phyloP scores from a whole-genome alignment of 345 rosid genomes.

The Nasturtium officinale region DNA sequence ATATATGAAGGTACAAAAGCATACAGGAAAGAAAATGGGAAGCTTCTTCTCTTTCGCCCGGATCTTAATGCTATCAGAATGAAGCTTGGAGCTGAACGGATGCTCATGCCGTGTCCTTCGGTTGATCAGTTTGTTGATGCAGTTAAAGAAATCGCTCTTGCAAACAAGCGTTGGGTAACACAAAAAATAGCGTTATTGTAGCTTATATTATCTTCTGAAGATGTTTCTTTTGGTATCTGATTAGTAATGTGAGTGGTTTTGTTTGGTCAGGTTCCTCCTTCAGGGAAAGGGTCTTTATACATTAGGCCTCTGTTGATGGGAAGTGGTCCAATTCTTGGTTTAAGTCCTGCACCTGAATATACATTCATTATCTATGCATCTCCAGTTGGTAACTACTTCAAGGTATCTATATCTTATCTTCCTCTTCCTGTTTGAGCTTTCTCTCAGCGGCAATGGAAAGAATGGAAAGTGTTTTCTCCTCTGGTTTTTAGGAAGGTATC shows the following conservation, averaged over 20 bases:
- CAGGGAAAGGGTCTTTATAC: constrained; percentile 58
- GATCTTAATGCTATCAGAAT: constrained; percentile 67
- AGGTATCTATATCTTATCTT: constrained; percentile 22
- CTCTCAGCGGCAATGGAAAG: not conserved
- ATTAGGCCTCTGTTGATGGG: constrained; percentile 59
- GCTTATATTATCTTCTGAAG: not conserved
- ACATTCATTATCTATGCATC: constrained; percentile 57
- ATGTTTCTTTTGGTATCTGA: constrained; percentile 21
- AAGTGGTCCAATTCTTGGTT: constrained; percentile 53
- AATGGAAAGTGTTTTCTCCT: constrained; percentile 3
- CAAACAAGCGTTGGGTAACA: constrained; percentile 77
- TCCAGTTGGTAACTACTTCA: constrained; percentile 49
- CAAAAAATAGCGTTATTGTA: constrained; percentile 1
- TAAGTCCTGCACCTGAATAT: constrained; percentile 56
- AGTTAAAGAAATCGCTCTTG: constrained; percentile 55
- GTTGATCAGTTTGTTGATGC: constrained; percentile 58
- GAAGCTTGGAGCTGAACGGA: constrained; percentile 58
- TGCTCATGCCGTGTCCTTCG: constrained; percentile 63
- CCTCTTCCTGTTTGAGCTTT: not conserved
- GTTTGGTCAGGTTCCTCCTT: constrained; percentile 51
- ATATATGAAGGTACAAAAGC: constrained; percentile 85
- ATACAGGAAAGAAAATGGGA: constrained; percentile 65
- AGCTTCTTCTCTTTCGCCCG: constrained; percentile 70
- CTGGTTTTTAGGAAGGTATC: constrained; percentile 40
- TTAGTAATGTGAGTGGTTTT: constrained; percentile 13